Percentiles rank a stretch among this genome's conserved stretches.
Evolutionary conservation across 108 stramenopile species (phyloP).

Genomic region (Aurantiochytrium sp.): DNA sequence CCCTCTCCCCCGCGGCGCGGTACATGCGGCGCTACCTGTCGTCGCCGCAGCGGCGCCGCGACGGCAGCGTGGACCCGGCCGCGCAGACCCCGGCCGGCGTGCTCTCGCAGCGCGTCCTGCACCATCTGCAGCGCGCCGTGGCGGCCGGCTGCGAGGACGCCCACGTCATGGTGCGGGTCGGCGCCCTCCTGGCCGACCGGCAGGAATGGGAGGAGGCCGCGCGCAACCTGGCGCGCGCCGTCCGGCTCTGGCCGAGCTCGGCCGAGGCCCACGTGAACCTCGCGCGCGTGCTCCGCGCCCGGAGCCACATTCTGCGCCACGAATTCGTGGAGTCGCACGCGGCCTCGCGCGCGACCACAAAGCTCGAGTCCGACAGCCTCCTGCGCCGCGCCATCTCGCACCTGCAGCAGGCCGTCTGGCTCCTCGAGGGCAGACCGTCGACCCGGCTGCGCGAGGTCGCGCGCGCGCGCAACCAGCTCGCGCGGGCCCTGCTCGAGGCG

Average conservation of each 20-base stretch:
- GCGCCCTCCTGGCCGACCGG: background rate
- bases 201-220: constrained; percentile 17
- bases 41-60: too few relatives aligned
- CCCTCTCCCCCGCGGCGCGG: too few relatives aligned
- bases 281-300: background rate
- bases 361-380: background rate
- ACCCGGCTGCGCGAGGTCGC: too few relatives aligned
- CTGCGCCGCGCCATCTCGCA: background rate
- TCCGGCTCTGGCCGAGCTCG: background rate
- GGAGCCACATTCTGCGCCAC: background rate
- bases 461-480: background rate
- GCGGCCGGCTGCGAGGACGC: background rate
- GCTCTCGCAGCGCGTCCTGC: background rate
- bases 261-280: background rate
- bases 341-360: background rate
- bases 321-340: background rate
- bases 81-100: background rate
- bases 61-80: background rate
- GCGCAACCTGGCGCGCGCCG: background rate
- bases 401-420: constrained; percentile 8
- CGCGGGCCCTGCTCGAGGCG: background rate
- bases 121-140: background rate
- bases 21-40: too few relatives aligned
- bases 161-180: background rate
- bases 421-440: background rate